Base-by-base conservation (phyloP, 805 yeast species). In the Sungouiella thailandica region DNA sequence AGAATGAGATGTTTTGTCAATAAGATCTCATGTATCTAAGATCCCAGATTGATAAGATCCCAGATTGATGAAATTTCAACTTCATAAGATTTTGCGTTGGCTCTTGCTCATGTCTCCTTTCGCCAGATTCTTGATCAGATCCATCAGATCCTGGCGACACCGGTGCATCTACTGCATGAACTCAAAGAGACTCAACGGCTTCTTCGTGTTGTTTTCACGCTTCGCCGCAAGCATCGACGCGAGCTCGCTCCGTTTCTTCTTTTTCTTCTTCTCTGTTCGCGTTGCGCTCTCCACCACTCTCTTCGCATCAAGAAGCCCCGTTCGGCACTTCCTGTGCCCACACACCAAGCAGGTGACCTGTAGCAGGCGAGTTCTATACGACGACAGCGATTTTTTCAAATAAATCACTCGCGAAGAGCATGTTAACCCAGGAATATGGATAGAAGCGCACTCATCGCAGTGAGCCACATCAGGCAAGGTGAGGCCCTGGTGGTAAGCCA, bases 101-200 rank as follows among this genome's bases (percentile, higher is more conserved):
- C n/a, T n/a, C n/a, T n/a, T n/a, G n/a, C n/a, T n/a, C n/a, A n/a
- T n/a, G n/a, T n/a, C n/a, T n/a, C n/a, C n/a, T n/a, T n/a, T n/a
- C n/a, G n/a, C n/a, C n/a, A n/a, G n/a, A n/a, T n/a, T n/a, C n/a
- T n/a, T n/a, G n/a, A n/a, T n/a, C n/a, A n/a, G n/a, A n/a, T n/a
- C n/a, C n/a, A n/a, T n/a, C n/a, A n/a, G n/a, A n/a, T 9, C 11
- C 16, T 10, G 10, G 23, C 7, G 23, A 10, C 9, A 7, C 23
- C 15, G 15, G 4, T 12, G 23, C 10, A 6, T 13, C 24, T 28
- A 37, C 23, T 35, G 39, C 73, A 75, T 65, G 43, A 75, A 74
- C 35, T 71, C 76, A 57, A 69, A 70, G 24, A 77, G 53, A 44
- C 70, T 68, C 17, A 76, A 53, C 1, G 72, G 47, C 16, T 56